These are phyloP conservation scores for Saccharomycodes ludwigii DNA, from an alignment of 805 yeast species.

Conservation along the genomic window DNA sequence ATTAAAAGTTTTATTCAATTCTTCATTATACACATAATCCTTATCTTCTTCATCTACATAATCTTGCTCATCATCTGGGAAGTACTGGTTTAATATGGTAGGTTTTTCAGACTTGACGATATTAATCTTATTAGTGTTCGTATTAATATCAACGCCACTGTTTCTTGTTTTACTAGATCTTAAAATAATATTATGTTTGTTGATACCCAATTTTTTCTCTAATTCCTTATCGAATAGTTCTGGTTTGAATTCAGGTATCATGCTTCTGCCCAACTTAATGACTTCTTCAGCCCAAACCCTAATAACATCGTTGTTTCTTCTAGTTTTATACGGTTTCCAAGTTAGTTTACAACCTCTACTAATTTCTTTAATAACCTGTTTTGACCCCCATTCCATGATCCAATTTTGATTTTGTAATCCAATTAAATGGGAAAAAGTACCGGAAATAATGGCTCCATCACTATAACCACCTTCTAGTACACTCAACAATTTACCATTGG, in stretches of 20 bases:
- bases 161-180: not conserved
- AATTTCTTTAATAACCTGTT: slow-evolving; percentile 50
- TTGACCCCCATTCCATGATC: slow-evolving; percentile 55
- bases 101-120: not conserved
- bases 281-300: slow-evolving; percentile 56
- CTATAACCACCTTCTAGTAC: slow-evolving; percentile 80
- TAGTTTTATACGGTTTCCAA: slow-evolving; percentile 44
- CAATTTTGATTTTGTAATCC: slow-evolving; percentile 51
- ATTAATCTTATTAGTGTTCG: not conserved
- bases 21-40: slow-evolving; percentile 25
- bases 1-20: slow-evolving; percentile 25
- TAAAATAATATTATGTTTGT: not conserved
- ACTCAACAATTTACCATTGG: slow-evolving; percentile 52
- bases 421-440: slow-evolving; percentile 65
- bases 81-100: slow-evolving; percentile 14
- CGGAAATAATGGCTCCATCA: slow-evolving; percentile 68
- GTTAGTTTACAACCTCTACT: slow-evolving; percentile 54
- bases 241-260: slow-evolving; percentile 37
- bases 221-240: slow-evolving; percentile 12
- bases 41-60: slow-evolving; percentile 21
- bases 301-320: slow-evolving; percentile 34
- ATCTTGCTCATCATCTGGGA: slow-evolving; percentile 17
- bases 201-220: slow-evolving; percentile 2
- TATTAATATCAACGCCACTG: not conserved
- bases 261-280: slow-evolving; percentile 45